These are phyloP conservation scores for Colletotrichum paranaense DNA, from an alignment of 2,329 filamentous ascomycete genomes.

Conservation along the genomic window DNA sequence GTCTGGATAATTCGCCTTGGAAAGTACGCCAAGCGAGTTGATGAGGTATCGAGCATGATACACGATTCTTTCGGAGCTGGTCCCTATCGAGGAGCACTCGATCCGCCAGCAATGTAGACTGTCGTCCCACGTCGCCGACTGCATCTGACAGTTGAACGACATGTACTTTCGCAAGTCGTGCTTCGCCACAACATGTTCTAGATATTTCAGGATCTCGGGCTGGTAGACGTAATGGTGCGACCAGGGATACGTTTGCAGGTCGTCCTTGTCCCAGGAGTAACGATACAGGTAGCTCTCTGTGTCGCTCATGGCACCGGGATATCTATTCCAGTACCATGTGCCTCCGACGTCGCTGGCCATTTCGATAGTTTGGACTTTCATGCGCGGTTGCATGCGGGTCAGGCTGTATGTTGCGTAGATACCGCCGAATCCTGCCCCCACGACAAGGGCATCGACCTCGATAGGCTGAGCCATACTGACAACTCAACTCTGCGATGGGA, in stretches of 20 bases:
- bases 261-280: conserved; percentile 23
- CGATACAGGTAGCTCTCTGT: conserved; percentile 16
- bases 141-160: not conserved
- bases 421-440: not conserved
- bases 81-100: not conserved
- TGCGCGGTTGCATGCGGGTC: not conserved
- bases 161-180: not conserved
- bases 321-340: not conserved
- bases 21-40: not conserved
- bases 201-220: conserved; percentile 29
- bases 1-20: not conserved
- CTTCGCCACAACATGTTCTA: conserved; percentile 15
- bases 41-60: not conserved
- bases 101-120: not conserved
- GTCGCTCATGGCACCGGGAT: not conserved
- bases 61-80: not conserved
- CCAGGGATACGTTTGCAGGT: conserved; percentile 25
- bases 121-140: not conserved
- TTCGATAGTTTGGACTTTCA: not conserved
- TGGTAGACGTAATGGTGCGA: conserved; percentile 13
- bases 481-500: not conserved
- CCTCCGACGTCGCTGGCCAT: not conserved
- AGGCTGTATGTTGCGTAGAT: not conserved
- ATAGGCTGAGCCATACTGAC: not conserved
- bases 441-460: not conserved